Evolutionary conservation across 176 grass and related monocot species (phyloP).

Genomic region (Rhynchospora tenuis): DNA sequence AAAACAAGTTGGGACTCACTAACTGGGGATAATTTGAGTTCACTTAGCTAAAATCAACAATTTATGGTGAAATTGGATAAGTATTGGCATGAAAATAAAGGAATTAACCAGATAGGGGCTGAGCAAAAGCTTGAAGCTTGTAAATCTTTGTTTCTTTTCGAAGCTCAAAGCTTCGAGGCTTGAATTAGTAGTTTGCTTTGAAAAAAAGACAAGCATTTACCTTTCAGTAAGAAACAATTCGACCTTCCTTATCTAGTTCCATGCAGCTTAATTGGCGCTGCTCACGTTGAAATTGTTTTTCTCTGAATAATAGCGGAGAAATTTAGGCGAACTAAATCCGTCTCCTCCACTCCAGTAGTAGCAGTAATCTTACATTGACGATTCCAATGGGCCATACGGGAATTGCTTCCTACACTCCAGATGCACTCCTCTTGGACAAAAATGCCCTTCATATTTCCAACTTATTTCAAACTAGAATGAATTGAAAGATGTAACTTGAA

Average conservation of each 20-base stretch:
- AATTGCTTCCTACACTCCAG: too few relatives aligned
- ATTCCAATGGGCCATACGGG: too few relatives aligned
- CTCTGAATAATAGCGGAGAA: not conserved
- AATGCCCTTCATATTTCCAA: too few relatives aligned
- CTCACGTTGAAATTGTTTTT: not conserved
- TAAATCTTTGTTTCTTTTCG: not conserved
- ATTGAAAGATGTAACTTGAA: too few relatives aligned
- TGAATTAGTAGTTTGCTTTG: not conserved
- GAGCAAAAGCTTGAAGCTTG: not conserved
- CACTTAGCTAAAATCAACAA: not conserved
- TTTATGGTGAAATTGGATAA: not conserved
- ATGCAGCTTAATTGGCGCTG: not conserved
- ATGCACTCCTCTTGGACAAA: too few relatives aligned
- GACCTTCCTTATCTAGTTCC: not conserved
- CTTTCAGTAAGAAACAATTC: not conserved
- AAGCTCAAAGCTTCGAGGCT: not conserved
- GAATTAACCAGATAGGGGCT: not conserved
- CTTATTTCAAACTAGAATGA: too few relatives aligned
- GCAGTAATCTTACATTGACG: too few relatives aligned
- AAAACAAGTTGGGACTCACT: conserved; percentile 1
- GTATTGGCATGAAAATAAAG: not conserved
- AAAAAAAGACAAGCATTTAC: not conserved
- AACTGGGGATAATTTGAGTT: not conserved
- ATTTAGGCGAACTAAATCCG: not conserved
- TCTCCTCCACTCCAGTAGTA: not conserved